Evolutionary conservation across 2,329 filamentous ascomycete species (phyloP), one percentile per base, ranked within the genome.

Genomic region (Periconia sp.): DNA sequence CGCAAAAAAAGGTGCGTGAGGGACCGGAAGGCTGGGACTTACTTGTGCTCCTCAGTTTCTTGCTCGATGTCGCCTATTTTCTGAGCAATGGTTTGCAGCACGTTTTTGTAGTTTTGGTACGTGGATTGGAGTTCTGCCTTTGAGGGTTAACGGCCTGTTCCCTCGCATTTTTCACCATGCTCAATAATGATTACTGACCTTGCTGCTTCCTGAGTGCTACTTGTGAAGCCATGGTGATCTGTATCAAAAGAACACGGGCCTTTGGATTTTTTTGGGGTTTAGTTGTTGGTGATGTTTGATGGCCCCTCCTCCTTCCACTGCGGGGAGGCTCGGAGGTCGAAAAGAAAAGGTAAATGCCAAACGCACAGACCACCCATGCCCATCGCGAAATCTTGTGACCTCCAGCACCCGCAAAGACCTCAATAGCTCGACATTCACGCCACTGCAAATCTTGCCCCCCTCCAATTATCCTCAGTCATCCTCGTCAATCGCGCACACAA

Each of bases 1-100:
- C 5, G 17, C 28, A 32, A 21, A 13, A 12, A 26, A 30, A 23
- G 16, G 23, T 16, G n/a, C n/a, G n/a, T n/a, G n/a, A 33, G 5
- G 25, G 13, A 8, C 9, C 17, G 12, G 25, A 17, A 17, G 23
- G 25, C 30, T 36, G 36, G 13, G 46, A 72, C 87, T 69, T 75
- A 97, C 94, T 96, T 97, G 79, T 99, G 94, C 71, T 99, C 94
- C 72, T 99, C 94, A 15, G 89, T 86, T 70, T 97, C 94, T 70
- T 96, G 90, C 75, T 99, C 94, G 43, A 99, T 92, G 66, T 97
- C 92, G 28, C 94, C 94, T 59, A 99, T 96, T 72, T 96, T 97
- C 65, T 91, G 87, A 21, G 94, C 94, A 62, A 99, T 85, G 66
- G 94, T 89, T 73, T 97, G 92, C 45, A 99, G 82, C 23, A 78